Base-by-base conservation (phyloP, 306 rosid species). In the Dryas octopetala region DNA sequence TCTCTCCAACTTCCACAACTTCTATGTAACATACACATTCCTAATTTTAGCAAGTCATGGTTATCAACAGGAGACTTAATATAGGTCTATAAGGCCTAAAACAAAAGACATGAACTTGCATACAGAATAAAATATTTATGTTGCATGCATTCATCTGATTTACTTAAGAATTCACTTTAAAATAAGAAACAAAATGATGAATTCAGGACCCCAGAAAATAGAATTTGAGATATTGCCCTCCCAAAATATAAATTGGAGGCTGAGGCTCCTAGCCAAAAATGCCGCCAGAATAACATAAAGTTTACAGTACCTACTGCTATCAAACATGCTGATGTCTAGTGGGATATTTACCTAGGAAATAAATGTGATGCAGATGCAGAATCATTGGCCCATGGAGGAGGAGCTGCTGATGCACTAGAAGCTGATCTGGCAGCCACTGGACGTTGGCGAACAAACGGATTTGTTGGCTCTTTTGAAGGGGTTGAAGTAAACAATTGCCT, bases 371-470 rank as follows among this genome's bases (percentile, higher is more conserved):
- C 85, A 80, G 96, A 85, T 50, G 88, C 9, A 41, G 91, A 88
- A 12, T 83, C 91, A 77, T 72, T 86, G 11, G 91, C 98, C 98
- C 97, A 93, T 50, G 98, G 98, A 73, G 90, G 86, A 61, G 97
- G 91, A 5, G 96, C 86, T 47, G 88, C 85, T 12, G 95, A 89
- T 73, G 87, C 38, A 79, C 88, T 88, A 59, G 91, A 89, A 77
- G 87, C 87, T 9, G 93, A 57, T 79, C 89, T 89, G 41, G 97
- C 74, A 79, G 96, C 91, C 77, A 91, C 80, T 5, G 98, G 98
- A 70, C 97, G 98, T 43, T 93, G 98, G 63, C 98, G 97, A 32
- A 93, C 91, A 78, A 93, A 93, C 70, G 98, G 98, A 84, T 91
- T 91, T 15, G 91, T 85, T 70, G 91, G 71, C 26, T 91, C 98